A percentile compares a stretch with the other conserved stretches of the same genome.
Evolutionary conservation across 768 basidiomycete genomes (phyloP).

Genomic region (Stropharia rugosoannulata): DNA sequence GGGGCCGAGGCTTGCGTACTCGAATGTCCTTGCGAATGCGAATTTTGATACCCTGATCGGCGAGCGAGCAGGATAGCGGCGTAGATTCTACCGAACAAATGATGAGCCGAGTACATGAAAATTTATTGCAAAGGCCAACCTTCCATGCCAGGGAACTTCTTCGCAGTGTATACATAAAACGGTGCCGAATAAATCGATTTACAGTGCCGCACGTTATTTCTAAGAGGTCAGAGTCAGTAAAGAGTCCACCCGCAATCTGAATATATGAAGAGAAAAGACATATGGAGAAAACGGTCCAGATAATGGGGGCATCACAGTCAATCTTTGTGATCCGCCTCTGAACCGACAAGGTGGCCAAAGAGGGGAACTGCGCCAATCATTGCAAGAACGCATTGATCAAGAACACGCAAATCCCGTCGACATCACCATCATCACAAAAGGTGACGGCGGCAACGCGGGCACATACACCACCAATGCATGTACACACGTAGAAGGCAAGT

Average conservation of each 20-base stretch:
- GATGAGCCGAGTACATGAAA: constrained; percentile 6
- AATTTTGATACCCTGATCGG: constrained; percentile 96
- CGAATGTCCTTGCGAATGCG: constrained; percentile 91
- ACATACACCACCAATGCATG: too few relatives aligned
- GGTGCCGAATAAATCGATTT: constrained; percentile 85
- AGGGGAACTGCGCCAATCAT: neutral
- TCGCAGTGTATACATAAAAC: constrained; percentile 94
- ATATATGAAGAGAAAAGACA: neutral
- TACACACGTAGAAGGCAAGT: too few relatives aligned
- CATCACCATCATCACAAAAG: too few relatives aligned
- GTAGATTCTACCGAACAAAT: constrained; percentile 68
- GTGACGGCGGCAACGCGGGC: too few relatives aligned
- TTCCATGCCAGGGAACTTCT: constrained; percentile 97
- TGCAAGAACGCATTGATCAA: too few relatives aligned
- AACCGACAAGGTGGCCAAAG: too few relatives aligned
- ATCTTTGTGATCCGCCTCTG: too few relatives aligned
- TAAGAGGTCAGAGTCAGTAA: constrained; percentile 25
- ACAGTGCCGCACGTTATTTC: constrained; percentile 86
- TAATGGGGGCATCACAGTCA: too few relatives aligned
- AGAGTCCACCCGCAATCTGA: neutral
- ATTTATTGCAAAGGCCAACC: constrained; percentile 36
- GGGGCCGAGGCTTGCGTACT: constrained; percentile 57
- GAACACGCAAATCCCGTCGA: too few relatives aligned
- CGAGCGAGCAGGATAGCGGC: constrained; percentile 82
- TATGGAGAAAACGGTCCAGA: neutral